Evolutionary conservation across 176 grass and related monocot species (phyloP), one percentile per base, ranked within the genome.

Genomic region (Carex kokanica): DNA sequence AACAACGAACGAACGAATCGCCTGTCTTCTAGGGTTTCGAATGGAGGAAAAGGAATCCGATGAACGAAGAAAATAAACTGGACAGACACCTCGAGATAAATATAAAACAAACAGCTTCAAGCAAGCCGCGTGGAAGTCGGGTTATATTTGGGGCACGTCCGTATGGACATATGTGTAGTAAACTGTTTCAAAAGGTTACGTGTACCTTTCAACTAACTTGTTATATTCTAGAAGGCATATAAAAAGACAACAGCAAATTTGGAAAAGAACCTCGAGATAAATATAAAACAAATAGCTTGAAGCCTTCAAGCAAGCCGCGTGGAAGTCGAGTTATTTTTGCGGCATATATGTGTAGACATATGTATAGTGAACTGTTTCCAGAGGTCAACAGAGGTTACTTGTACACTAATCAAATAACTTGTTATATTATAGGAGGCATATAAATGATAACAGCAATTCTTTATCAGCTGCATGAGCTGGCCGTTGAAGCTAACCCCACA

Each of bases 11-110:
- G 78, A 54, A 57, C 7, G 68, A 40, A 78, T 61, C 60, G 59
- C 60, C 80, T 58, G 53, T 17, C 36, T 69, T 54, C 49, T 8
- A 36, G 41, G 85, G 74, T 9, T 63, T 86, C 9, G 60, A 51
- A 60, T 83, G 73, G 31, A 71, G 49, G 64, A 65, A 38, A 55
- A 61, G 74, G 80, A 82, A 90, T 90, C 84, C 78, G 79, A 77
- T 34, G 67, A 67, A 61, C 70, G 59, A 73, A 86, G 64, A 77
- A 60, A 57, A 54, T 8, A 47, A 70, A 31, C 77, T 63, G 15
- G 31, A 6, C n/a, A 34, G 74, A 84, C 78, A 55, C 24, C 49
- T 61, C 11, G 40, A 60, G 36, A 81, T 84, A 88, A 86, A 81
- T 86, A 80, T 56, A 34, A 32, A 17, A 31, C 51, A 79, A 43